Base-by-base conservation (phyloP, 2,329 filamentous ascomycete species). In the Aureobasidium sp. region DNA sequence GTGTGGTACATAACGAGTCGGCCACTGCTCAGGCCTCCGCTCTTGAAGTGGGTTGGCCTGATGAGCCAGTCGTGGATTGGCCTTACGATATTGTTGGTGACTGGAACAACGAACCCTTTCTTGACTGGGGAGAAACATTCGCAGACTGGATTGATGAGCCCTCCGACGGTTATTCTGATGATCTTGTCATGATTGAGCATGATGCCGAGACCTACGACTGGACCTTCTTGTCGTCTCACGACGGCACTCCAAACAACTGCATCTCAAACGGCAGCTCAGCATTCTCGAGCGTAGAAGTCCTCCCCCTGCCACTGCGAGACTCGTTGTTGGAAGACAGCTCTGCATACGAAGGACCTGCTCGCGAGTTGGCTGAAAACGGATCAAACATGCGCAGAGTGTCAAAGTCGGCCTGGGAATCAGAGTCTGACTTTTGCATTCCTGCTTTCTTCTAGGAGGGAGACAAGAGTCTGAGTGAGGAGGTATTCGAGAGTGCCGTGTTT, bases 391-490 rank as follows among this genome's bases (percentile, higher is more conserved):
- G 22, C 22, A 29, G 37, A 31, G 29, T 60, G 1, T 41, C 45
- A 11, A 60, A 42, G 25, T 49, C 57, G 3, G 44, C 45, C 17
- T 51, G 34, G 57, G 57, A 60, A 9, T 41, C 57, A 1, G 57
- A 60, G 34, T 31, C 45, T 31, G 44, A 60, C 14, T 60, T 49
- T 20, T 51, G 44, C n/a, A 51, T 60, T 36, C 44, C 57, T 29
- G 45, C 42, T 27, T 58, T 58, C 55, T 58, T 47, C 41, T 58
- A 34, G 55, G 55, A 58, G 42, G 42, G 42, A 25, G 55, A 29
- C 5, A 58, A 47, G 42, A 48, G 41, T 11, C 17, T 48, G 41
- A 48, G 55, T 29, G 42, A 58, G 20, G 55, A 58, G 11, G 20
- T 58, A 2, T 58, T 58, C 14, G 55, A 58, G 15, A 48, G 39